phyloP scores from a whole-genome alignment of 2,329 filamentous ascomycete species.

The Calonectria pteridis region DNA sequence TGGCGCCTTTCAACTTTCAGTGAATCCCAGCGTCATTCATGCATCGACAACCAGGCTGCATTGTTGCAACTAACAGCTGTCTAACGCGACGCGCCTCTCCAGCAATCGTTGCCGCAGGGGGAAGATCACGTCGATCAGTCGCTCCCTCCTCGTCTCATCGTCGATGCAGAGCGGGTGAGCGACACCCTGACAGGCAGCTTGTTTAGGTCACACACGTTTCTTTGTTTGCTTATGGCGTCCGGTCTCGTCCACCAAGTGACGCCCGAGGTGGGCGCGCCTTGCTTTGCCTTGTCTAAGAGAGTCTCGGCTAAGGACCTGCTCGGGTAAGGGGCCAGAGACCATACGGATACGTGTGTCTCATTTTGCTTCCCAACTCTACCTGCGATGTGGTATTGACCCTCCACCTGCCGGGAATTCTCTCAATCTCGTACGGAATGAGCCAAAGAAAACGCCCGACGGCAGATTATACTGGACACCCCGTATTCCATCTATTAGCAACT shows the following conservation, averaged over 20 bases:
- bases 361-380: conserved; percentile 8
- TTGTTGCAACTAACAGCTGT: neutral
- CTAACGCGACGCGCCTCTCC: neutral
- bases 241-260: neutral
- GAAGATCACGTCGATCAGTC: conserved; percentile 8
- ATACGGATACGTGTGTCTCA: conserved; percentile 10
- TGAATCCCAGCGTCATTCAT: neutral
- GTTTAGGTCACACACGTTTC: neutral
- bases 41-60: neutral
- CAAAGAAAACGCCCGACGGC: neutral
- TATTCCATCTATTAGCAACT: neutral
- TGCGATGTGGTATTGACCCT: conserved; percentile 12
- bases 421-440: conserved; percentile 7
- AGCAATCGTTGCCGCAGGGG: conserved; percentile 7
- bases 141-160: neutral
- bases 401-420: conserved; percentile 3
- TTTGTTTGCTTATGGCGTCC: conserved; percentile 11
- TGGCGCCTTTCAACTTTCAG: neutral
- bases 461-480: neutral
- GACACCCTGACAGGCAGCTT: conserved; percentile 3
- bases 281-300: conserved; percentile 10
- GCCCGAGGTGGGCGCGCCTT: neutral
- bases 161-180: conserved; percentile 1
- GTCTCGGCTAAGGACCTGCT: conserved; percentile 18
- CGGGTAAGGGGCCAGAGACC: neutral